Percentiles rank a stretch among this genome's conserved stretches.
phyloP scores from a whole-genome alignment of 495 filamentous ascomycete genomes.

The Penicillium dipodomyicola region DNA sequence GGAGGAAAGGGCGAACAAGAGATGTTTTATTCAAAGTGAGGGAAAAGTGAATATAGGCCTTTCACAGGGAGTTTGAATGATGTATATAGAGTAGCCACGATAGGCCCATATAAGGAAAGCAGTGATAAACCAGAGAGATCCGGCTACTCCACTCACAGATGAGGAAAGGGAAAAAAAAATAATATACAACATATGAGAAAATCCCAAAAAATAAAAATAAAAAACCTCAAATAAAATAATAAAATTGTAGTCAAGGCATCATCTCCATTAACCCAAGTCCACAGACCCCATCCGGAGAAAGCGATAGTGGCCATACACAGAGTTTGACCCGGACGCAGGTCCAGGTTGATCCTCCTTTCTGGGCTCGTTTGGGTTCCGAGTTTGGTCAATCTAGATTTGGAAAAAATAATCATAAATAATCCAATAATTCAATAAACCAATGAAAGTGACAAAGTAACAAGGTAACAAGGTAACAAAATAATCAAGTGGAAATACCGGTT shows the following conservation, averaged over 20 bases:
- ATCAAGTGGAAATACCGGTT: slow-evolving; percentile 35
- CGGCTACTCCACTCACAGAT: slow-evolving; percentile 11
- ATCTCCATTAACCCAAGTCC: slow-evolving; percentile 33
- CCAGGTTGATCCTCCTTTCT: slow-evolving; percentile 50
- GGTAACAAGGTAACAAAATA: slow-evolving; percentile 4
- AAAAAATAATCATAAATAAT: slow-evolving; percentile 7
- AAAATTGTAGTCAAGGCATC: slow-evolving; percentile 48
- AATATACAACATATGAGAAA: not conserved
- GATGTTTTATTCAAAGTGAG: slow-evolving; percentile 1
- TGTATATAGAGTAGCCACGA: slow-evolving; percentile 31
- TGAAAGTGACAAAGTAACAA: not conserved
- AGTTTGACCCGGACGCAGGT: slow-evolving; percentile 50
- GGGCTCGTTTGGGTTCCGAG: slow-evolving; percentile 40
- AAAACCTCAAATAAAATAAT: slow-evolving; percentile 21
- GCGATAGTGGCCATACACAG: slow-evolving; percentile 37
- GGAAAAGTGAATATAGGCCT: slow-evolving; percentile 18
- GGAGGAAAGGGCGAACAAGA: slow-evolving; percentile 2
- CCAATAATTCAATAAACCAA: slow-evolving; percentile 6
- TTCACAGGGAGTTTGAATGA: slow-evolving; percentile 24
- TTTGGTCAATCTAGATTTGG: slow-evolving; percentile 34
- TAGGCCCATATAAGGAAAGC: slow-evolving; percentile 40
- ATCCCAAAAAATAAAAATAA: slow-evolving; percentile 10
- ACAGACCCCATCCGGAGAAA: slow-evolving; percentile 40
- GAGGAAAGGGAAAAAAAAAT: slow-evolving; percentile 8
- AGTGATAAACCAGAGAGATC: slow-evolving; percentile 28